These are phyloP conservation scores for Buddleja alternifolia DNA, from an alignment of 257 asterid species.

Conservation along the genomic window DNA sequence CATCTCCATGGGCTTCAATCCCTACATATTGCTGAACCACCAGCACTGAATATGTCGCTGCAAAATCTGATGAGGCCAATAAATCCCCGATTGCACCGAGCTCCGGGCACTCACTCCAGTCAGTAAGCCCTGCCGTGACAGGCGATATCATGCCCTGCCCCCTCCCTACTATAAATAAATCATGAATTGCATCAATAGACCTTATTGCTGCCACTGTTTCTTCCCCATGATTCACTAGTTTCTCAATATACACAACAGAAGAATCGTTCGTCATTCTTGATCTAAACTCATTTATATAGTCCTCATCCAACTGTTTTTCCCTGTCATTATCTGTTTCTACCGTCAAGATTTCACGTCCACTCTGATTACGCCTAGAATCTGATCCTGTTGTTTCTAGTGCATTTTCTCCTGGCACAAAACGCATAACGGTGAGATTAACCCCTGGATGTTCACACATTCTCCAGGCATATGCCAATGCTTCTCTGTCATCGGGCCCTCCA, in stretches of 20 bases:
- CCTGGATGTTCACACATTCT: constrained; percentile 77
- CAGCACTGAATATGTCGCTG: constrained; percentile 72
- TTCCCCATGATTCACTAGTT: constrained; percentile 74
- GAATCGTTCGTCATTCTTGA: constrained; percentile 43
- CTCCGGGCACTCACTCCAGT: constrained; percentile 98
- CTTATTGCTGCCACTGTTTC: constrained; percentile 82
- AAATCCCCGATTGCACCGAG: constrained; percentile 92
- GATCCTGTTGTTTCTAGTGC: constrained; percentile 3
- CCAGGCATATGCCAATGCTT: constrained; percentile 77
- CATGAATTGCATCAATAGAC: constrained; percentile 59
- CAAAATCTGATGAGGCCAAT: constrained; percentile 86
- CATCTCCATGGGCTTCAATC: constrained; percentile 46
- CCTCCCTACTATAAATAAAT: constrained; percentile 79
- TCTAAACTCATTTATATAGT: constrained; percentile 59
- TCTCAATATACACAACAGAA: constrained; percentile 51
- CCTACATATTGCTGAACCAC: constrained; percentile 92
- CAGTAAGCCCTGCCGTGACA: constrained; percentile 81
- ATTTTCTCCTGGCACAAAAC: constrained; percentile 55
- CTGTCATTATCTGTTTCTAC: constrained; percentile 49
- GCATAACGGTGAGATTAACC: constrained; percentile 57
- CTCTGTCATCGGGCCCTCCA: constrained; percentile 89
- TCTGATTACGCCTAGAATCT: background rate
- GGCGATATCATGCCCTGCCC: constrained; percentile 73
- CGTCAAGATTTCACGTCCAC: constrained; percentile 40
- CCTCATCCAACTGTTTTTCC: constrained; percentile 67